Evolutionary conservation across 768 basidiomycete species (phyloP).

Genomic region (Boletus sp.): DNA sequence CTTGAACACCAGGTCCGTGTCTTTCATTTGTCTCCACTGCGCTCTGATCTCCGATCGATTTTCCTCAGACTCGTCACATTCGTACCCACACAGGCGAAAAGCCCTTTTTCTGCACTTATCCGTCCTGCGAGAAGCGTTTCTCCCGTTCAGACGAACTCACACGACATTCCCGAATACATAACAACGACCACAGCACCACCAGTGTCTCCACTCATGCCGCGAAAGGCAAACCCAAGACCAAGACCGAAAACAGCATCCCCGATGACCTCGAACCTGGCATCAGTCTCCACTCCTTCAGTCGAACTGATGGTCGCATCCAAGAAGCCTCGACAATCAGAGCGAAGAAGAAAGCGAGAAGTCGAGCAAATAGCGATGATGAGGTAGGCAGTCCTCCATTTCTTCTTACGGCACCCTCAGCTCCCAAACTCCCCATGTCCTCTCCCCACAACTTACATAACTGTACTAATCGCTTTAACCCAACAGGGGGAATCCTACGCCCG

Average conservation of each 20-base stretch:
- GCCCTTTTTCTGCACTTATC: constrained; percentile 88
- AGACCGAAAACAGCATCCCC: constrained; percentile 21
- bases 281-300: constrained; percentile 26
- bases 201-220: constrained; percentile 19
- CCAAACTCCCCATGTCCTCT: constrained; percentile 18
- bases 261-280: constrained; percentile 29
- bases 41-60: constrained; percentile 18
- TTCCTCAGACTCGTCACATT: constrained; percentile 86
- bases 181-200: constrained; percentile 47
- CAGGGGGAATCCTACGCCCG: constrained; percentile 60
- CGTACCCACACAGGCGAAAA: constrained; percentile 99
- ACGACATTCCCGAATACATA: constrained; percentile 92
- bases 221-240: constrained; percentile 31
- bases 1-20: constrained; percentile 88
- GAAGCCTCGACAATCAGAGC: constrained; percentile 37
- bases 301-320: constrained; percentile 19
- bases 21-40: constrained; percentile 9
- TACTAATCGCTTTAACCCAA: constrained; percentile 16
- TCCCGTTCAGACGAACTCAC: constrained; percentile 98
- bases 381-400: constrained; percentile 41
- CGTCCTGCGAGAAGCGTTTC: constrained; percentile 97
- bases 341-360: constrained; percentile 78
- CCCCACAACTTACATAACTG: constrained; percentile 30
- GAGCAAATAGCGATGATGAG: constrained; percentile 82
- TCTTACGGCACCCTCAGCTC: not conserved